phyloP scores from a whole-genome alignment of 2,329 filamentous ascomycete genomes.

The Talaromyces albobiverticillius region DNA sequence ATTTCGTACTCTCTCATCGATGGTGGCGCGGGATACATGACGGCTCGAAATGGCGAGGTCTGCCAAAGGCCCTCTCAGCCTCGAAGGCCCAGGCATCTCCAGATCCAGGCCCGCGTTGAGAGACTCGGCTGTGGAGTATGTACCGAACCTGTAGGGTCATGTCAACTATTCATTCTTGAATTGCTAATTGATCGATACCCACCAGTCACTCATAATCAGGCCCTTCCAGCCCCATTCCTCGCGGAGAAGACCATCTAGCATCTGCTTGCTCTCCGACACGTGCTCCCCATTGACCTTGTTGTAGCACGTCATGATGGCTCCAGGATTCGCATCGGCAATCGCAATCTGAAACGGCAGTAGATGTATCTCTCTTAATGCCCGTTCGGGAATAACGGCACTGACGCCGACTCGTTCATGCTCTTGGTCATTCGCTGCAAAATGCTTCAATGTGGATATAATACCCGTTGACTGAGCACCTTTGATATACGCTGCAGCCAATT shows the following conservation, averaged over 20 bases:
- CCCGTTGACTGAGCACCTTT: conserved; percentile 69
- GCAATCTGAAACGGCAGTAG: conserved; percentile 63
- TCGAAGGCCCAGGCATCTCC: conserved; percentile 47
- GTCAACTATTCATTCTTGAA: too few species aligned
- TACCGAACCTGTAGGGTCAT: conserved; percentile 43
- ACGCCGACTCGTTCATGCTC: conserved; percentile 44
- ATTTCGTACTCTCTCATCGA: neutral
- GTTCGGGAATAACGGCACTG: conserved; percentile 43
- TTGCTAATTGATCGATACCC: too few species aligned
- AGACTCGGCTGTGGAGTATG: conserved; percentile 42
- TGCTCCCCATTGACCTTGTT: conserved; percentile 55
- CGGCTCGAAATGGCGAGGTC: neutral
- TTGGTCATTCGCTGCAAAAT: conserved; percentile 47
- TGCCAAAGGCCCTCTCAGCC: neutral
- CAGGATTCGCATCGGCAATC: conserved; percentile 53
- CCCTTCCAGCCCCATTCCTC: conserved; percentile 47
- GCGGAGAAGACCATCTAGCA: conserved; percentile 42
- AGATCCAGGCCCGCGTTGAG: conserved; percentile 45
- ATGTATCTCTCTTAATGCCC: conserved; percentile 62
- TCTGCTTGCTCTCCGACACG: conserved; percentile 48
- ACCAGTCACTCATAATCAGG: conserved; percentile 47
- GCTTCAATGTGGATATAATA: conserved; percentile 72
- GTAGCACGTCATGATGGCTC: conserved; percentile 59
- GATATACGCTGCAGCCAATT: conserved; percentile 68
- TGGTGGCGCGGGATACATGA: neutral